A percentile compares a stretch with the other conserved stretches of the same genome.
phyloP scores from a whole-genome alignment of 2,329 filamentous ascomycete genomes.

The Thielaviopsis musarum region DNA sequence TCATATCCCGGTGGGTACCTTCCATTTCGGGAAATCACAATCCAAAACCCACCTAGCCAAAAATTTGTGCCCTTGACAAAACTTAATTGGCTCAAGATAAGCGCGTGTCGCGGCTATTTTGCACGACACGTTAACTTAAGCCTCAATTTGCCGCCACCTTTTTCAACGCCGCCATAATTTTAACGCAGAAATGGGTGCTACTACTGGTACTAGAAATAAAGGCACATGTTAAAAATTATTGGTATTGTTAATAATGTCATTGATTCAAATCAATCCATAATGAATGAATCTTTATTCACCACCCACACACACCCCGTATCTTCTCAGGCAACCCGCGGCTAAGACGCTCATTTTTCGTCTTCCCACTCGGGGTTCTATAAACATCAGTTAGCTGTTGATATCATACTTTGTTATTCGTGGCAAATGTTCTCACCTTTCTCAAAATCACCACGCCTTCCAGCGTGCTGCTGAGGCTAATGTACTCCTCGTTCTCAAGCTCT shows the following conservation, averaged over 20 bases:
- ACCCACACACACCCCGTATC: not conserved
- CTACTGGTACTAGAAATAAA: not conserved
- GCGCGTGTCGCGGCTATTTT: not conserved
- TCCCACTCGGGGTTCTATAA: slow-evolving; percentile 10
- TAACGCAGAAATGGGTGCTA: not conserved
- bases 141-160: not conserved
- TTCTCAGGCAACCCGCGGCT: not conserved
- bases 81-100: not conserved
- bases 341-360: slow-evolving; percentile 8
- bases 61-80: not conserved
- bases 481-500: slow-evolving; percentile 94
- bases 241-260: slow-evolving; percentile 11
- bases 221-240: not conserved
- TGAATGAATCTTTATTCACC: slow-evolving; percentile 1
- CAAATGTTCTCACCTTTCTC: slow-evolving; percentile 57
- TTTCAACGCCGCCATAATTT: not conserved
- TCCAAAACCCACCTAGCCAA: not conserved
- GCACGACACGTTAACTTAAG: not conserved
- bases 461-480: slow-evolving; percentile 77
- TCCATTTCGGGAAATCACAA: not conserved
- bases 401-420: not conserved
- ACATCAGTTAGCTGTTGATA: not conserved
- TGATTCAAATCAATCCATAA: not conserved
- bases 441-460: slow-evolving; percentile 92
- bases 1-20: not conserved